Conservation (phyloP, 768 basidiomycete species). For the Termitomyces sp. region DNA sequence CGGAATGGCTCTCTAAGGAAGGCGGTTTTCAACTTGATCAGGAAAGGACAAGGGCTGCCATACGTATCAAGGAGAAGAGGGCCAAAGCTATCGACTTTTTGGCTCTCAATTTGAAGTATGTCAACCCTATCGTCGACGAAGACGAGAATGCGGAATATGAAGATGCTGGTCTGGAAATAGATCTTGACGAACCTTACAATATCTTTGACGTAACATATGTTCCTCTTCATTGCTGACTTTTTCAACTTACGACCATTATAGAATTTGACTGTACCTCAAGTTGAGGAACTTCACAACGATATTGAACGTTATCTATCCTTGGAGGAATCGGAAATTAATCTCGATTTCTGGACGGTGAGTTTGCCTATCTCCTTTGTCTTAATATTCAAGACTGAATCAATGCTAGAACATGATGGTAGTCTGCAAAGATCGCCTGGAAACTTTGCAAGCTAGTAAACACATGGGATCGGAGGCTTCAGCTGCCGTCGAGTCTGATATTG, state of each 20-base stretch:
- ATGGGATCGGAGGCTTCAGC: conserved; percentile 66
- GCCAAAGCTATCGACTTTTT: conserved; percentile 99
- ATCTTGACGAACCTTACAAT: conserved; percentile 96
- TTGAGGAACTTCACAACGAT: conserved; percentile 90
- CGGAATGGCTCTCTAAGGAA: conserved; percentile 96
- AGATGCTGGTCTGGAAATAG: conserved; percentile 91
- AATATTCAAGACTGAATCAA: background rate
- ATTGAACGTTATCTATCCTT: conserved; percentile 88
- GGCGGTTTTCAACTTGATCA: conserved; percentile 97
- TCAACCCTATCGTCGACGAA: conserved; percentile 63
- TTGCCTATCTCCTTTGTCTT: conserved; percentile 18
- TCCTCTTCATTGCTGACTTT: background rate
- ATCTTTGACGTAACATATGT: conserved; percentile 81
- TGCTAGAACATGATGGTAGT: conserved; percentile 94
- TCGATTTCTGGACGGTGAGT: conserved; percentile 94
- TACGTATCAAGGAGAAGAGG: conserved; percentile 91
- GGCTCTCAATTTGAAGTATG: conserved; percentile 92
- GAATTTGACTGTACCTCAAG: conserved; percentile 85
- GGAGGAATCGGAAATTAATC: conserved; percentile 77
- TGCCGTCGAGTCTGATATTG: conserved; percentile 84
- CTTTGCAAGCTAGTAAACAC: conserved; percentile 56
- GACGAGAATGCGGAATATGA: conserved; percentile 55
- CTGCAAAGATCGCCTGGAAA: conserved; percentile 85
- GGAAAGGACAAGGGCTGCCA: conserved; percentile 83
- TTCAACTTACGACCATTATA: conserved; percentile 24